phyloP scores from a whole-genome alignment of 352 stramenopile species.

The Pythium brassicae region DNA sequence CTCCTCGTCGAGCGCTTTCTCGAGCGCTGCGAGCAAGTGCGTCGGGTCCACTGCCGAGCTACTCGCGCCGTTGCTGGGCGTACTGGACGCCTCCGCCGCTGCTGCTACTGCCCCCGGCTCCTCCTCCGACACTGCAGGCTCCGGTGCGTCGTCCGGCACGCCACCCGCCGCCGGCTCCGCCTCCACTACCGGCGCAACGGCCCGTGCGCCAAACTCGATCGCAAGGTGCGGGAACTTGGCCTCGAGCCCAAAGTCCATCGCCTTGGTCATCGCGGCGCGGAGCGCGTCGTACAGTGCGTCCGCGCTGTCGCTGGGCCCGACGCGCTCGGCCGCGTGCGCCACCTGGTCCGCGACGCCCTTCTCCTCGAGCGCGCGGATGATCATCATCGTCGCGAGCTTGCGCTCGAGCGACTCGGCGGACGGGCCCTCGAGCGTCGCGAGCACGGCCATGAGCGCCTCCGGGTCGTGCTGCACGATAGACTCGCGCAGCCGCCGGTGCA shows the following conservation, averaged over 20 bases:
- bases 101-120: not conserved
- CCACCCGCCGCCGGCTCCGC: no score
- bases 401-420: conserved; percentile 62
- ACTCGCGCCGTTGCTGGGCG: not conserved
- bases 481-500: conserved; percentile 51
- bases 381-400: conserved; percentile 80
- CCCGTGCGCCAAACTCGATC: conserved; percentile 6
- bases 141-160: no score
- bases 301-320: conserved; percentile 9
- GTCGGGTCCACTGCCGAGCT: conserved; percentile 21
- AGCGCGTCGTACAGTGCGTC: conserved; percentile 25
- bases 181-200: not conserved
- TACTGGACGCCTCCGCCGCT: not conserved
- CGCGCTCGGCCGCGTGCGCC: conserved; percentile 19
- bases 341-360: conserved; percentile 60
- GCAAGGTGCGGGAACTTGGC: conserved; percentile 36
- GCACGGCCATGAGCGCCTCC: conserved; percentile 61
- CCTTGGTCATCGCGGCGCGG: conserved; percentile 36
- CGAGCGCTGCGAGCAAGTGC: conserved; percentile 39
- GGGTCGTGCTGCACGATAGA: conserved; percentile 64
- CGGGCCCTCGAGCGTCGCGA: conserved; percentile 61
- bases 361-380: conserved; percentile 72
- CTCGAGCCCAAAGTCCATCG: conserved; percentile 55
- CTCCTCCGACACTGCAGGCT: not conserved
- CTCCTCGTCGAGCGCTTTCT: conserved; percentile 63